phyloP scores from a whole-genome alignment of 176 grass and related monocot species.

The Leersia perrieri region DNA sequence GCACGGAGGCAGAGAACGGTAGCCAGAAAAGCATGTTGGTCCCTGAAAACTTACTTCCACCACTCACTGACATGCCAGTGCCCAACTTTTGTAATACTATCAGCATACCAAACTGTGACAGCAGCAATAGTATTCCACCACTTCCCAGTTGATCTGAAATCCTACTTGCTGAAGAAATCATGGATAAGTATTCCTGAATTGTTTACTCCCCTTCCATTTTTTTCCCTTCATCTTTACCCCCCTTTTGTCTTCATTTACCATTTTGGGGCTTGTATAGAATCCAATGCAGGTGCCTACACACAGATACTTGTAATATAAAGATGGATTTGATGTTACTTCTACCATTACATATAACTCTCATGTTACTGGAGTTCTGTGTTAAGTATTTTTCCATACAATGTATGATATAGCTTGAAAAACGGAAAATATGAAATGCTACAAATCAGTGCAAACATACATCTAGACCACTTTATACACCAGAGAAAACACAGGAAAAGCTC shows the following conservation, averaged over 20 bases:
- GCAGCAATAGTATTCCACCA: slow-evolving; percentile 17
- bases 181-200: slow-evolving; percentile 40
- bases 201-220: slow-evolving; percentile 23
- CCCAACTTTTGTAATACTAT: slow-evolving; percentile 43
- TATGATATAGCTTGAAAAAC: not conserved
- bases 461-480: not conserved
- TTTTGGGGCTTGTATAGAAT: slow-evolving; percentile 18
- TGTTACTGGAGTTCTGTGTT: slow-evolving; percentile 13
- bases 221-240: slow-evolving; percentile 5
- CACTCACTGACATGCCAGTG: slow-evolving; percentile 43
- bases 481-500: not conserved
- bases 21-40: slow-evolving; percentile 23
- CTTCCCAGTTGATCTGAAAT: slow-evolving; percentile 56
- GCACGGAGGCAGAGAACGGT: slow-evolving; percentile 20
- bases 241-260: slow-evolving; percentile 14
- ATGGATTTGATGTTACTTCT: slow-evolving; percentile 27
- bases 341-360: not conserved
- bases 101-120: slow-evolving; percentile 39
- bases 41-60: slow-evolving; percentile 50
- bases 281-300: slow-evolving; percentile 15
- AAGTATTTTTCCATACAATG: slow-evolving; percentile 12
- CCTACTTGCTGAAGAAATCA: slow-evolving; percentile 62
- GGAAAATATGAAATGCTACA: not conserved
- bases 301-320: slow-evolving; percentile 44
- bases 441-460: not conserved